phyloP scores from a whole-genome alignment of 495 filamentous ascomycete genomes.

The Thermochaetoides thermophila region DNA sequence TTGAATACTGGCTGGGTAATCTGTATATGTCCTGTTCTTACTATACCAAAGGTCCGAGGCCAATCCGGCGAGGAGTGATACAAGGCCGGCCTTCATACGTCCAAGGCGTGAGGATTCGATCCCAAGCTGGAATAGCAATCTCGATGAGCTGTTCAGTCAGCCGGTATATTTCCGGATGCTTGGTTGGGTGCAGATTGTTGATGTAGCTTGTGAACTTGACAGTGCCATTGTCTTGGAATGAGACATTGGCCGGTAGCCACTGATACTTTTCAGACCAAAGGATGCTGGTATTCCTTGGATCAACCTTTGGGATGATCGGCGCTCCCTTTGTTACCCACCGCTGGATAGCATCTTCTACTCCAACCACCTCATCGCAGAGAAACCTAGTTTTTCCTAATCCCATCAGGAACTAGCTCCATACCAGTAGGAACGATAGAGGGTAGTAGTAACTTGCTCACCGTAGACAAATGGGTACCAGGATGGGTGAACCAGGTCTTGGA shows the following conservation, averaged over 20 bases:
- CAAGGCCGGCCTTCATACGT: too few relatives aligned
- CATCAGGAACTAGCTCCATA: not conserved
- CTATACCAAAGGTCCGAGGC: not conserved
- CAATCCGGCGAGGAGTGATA: too few relatives aligned
- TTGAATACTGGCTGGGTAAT: too few relatives aligned
- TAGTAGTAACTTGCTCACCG: too few relatives aligned
- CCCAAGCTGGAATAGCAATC: slow-evolving; percentile 39
- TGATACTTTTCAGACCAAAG: slow-evolving; percentile 38
- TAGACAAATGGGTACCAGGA: slow-evolving; percentile 48
- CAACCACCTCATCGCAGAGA: slow-evolving; percentile 22
- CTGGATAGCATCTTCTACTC: slow-evolving; percentile 12
- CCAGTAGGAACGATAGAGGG: too few relatives aligned
- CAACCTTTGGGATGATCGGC: slow-evolving; percentile 2
- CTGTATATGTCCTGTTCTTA: too few relatives aligned
- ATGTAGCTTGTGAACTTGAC: slow-evolving; percentile 57
- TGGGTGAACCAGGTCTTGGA: slow-evolving; percentile 47
- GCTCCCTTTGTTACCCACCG: slow-evolving; percentile 18
- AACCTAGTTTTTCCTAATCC: slow-evolving; percentile 9
- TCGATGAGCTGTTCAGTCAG: slow-evolving; percentile 39
- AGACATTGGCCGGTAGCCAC: slow-evolving; percentile 47
- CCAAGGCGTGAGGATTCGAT: slow-evolving; percentile 27
- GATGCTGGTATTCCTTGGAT: slow-evolving; percentile 13
- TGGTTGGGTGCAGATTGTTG: slow-evolving; percentile 46
- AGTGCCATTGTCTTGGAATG: slow-evolving; percentile 28
- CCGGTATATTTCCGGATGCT: slow-evolving; percentile 34